phyloP scores from a whole-genome alignment of 2,329 filamentous ascomycete genomes.

The Diaporthe vaccinii region DNA sequence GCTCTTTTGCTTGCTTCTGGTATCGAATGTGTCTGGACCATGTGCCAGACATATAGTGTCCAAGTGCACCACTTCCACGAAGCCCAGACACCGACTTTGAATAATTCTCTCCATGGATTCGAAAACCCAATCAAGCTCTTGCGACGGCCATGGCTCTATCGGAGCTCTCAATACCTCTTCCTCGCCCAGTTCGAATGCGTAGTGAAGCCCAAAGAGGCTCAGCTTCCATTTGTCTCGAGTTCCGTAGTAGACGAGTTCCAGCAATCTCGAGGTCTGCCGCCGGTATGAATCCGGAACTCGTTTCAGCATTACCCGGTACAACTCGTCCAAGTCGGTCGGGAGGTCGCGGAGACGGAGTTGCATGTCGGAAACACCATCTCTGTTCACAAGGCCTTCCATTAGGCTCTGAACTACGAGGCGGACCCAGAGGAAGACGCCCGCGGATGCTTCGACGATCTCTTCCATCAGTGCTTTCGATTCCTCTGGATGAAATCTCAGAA shows the following conservation, averaged over 20 bases:
- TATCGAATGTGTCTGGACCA: conserved; percentile 4
- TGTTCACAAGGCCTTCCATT: neutral
- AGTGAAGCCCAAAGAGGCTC: conserved; percentile 8
- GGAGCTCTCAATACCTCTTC: neutral
- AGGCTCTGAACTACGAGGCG: conserved; percentile 9
- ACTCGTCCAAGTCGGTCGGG: conserved; percentile 13
- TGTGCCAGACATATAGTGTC: conserved; percentile 7
- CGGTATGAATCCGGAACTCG: conserved; percentile 1
- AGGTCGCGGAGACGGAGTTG: neutral
- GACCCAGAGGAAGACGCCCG: conserved; percentile 18
- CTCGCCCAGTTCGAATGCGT: neutral
- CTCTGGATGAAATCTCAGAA: neutral
- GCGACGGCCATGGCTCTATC: neutral
- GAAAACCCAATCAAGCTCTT: neutral
- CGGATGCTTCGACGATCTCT: conserved; percentile 10
- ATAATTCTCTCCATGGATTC: conserved; percentile 8
- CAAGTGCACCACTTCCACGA: neutral
- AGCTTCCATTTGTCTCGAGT: conserved; percentile 17
- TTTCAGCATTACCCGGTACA: neutral
- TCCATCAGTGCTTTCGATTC: neutral
- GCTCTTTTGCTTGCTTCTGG: neutral
- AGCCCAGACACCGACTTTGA: conserved; percentile 5
- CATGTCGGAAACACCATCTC: conserved; percentile 2
- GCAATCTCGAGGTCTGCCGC: neutral
- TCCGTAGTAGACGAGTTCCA: conserved; percentile 2